Conservation (phyloP, 495 filamentous ascomycete genomes). For the Penicillium chermesinum region DNA sequence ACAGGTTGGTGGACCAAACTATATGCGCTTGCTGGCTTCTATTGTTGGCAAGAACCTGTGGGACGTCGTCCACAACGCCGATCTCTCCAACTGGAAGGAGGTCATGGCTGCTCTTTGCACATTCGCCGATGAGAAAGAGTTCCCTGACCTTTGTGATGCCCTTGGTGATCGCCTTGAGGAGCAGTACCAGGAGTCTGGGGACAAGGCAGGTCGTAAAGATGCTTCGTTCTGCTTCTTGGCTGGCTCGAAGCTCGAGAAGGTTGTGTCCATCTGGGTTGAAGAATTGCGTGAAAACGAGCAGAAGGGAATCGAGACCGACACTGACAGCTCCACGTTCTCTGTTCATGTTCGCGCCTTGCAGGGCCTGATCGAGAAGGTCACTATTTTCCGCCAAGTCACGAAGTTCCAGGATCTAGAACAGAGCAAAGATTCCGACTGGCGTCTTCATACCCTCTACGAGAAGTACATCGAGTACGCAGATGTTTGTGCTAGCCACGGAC, state of each 20-base stretch:
- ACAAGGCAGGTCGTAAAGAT: constrained; percentile 65
- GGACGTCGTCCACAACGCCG: constrained; percentile 96
- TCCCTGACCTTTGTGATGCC: constrained; percentile 92
- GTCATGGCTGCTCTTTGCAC: constrained; percentile 94
- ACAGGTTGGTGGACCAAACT: constrained; percentile 78
- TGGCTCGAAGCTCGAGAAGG: constrained; percentile 95
- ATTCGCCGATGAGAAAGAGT: constrained; percentile 84
- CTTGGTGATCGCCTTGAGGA: constrained; percentile 89
- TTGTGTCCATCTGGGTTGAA: constrained; percentile 86
- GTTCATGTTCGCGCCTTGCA: constrained; percentile 86
- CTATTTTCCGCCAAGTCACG: constrained; percentile 89
- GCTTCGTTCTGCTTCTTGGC: constrained; percentile 94
- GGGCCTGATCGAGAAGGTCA: constrained; percentile 96
- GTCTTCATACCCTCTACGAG: constrained; percentile 80
- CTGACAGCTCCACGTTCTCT: constrained; percentile 77
- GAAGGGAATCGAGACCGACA: constrained; percentile 59
- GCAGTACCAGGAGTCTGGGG: constrained; percentile 42
- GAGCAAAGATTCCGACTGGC: constrained; percentile 70
- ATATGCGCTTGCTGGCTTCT: constrained; percentile 83
- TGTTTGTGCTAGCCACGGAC: constrained; percentile 85
- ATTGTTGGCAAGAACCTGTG: constrained; percentile 95
- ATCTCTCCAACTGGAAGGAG: constrained; percentile 91
- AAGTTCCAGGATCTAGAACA: constrained; percentile 82
- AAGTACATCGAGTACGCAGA: constrained; percentile 98
- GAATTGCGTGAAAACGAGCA: constrained; percentile 81